Percentiles rank a stretch among this genome's conserved stretches.
phyloP scores from a whole-genome alignment of 1,284 basidiomycete species.

The Phlebopus sp. region DNA sequence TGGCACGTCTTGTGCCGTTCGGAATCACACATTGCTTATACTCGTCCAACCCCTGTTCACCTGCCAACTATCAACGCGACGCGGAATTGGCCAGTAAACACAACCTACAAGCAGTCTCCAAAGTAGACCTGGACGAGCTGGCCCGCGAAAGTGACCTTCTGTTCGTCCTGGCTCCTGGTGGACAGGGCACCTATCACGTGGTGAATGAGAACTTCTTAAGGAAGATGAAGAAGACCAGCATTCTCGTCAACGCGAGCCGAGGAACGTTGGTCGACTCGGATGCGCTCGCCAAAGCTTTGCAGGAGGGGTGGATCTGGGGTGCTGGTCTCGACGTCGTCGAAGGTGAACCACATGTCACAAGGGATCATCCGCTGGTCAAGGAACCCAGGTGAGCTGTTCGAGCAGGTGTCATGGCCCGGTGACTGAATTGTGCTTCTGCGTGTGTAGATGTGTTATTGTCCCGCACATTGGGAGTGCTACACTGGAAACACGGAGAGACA shows the following conservation, averaged over 20 bases:
- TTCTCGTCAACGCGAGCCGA: conserved; percentile 79
- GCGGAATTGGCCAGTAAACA: conserved; percentile 45
- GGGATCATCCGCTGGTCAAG: conserved; percentile 78
- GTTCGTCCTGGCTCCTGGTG: conserved; percentile 83
- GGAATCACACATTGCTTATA: conserved; percentile 71
- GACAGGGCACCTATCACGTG: conserved; percentile 67
- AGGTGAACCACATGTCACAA: conserved; percentile 79
- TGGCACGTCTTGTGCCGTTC: conserved; percentile 77
- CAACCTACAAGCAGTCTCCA: conserved; percentile 50
- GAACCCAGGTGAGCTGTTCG: conserved; percentile 60
- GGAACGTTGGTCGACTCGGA: conserved; percentile 87
- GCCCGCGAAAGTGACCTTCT: conserved; percentile 77
- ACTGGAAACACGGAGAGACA: conserved; percentile 76
- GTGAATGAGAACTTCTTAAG: conserved; percentile 70
- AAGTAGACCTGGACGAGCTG: conserved; percentile 65
- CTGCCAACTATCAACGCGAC: conserved; percentile 48
- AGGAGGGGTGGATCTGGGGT: conserved; percentile 79
- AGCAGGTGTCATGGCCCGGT: not conserved
- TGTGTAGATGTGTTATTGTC: conserved; percentile 66
- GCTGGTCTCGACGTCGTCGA: conserved; percentile 94
- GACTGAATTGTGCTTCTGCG: conserved; percentile 10
- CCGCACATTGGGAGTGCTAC: conserved; percentile 94
- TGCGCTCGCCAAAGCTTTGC: conserved; percentile 80
- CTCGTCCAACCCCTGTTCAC: conserved; percentile 50
- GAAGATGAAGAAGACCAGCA: conserved; percentile 81